These are phyloP conservation scores for Amanita pseudoporphyria DNA, from an alignment of 768 basidiomycete genomes.

Conservation along the genomic window DNA sequence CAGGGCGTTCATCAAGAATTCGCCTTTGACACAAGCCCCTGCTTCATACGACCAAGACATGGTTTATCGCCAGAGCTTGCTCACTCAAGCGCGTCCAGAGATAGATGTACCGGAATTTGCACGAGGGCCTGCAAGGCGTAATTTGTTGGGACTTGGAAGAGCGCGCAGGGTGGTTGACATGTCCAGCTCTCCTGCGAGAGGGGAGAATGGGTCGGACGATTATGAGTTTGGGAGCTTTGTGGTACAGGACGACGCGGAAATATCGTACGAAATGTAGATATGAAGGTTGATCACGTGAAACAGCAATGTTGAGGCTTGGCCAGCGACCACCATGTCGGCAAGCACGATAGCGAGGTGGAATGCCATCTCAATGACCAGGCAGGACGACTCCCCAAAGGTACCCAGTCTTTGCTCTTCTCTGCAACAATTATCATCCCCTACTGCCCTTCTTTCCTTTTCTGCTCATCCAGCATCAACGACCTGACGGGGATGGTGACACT, in stretches of 20 bases:
- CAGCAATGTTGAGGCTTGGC: background rate
- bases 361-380: constrained; percentile 42
- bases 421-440: constrained; percentile 28
- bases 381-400: constrained; percentile 50
- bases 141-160: constrained; percentile 31
- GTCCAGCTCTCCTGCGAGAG: constrained; percentile 55
- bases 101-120: constrained; percentile 44
- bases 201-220: constrained; percentile 45
- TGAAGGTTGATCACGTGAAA: constrained; percentile 1
- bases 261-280: constrained; percentile 28
- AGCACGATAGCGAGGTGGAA: constrained; percentile 65
- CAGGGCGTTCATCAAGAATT: constrained; percentile 51
- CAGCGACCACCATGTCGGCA: constrained; percentile 41
- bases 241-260: constrained; percentile 68
- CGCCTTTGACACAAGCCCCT: constrained; percentile 57
- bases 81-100: constrained; percentile 52
- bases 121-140: constrained; percentile 35
- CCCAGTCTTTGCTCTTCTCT: constrained; percentile 39
- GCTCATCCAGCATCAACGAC: constrained; percentile 53
- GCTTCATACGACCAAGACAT: constrained; percentile 66
- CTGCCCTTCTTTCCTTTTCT: constrained; percentile 44
- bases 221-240: constrained; percentile 75
- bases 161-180: constrained; percentile 14
- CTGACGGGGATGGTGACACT: constrained; percentile 34
- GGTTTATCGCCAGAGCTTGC: constrained; percentile 59